These are phyloP conservation scores for Ophiostoma sp. DNA, from an alignment of 2,329 filamentous ascomycete genomes.

Conservation along the genomic window DNA sequence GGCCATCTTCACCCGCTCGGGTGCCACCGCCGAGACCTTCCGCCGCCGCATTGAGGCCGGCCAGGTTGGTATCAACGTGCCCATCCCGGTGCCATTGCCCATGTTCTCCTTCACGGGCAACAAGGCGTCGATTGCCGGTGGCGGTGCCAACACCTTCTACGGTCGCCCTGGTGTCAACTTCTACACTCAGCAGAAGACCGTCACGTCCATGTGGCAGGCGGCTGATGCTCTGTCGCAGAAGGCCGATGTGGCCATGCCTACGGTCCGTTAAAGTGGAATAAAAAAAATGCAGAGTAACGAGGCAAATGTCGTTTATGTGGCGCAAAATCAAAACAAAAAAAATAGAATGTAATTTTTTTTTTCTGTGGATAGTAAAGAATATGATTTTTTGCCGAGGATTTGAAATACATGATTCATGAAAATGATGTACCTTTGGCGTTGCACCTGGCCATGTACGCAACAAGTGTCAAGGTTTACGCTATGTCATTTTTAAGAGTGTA, in stretches of 20 bases:
- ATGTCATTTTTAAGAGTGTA: too few species aligned
- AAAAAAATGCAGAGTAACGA: background rate
- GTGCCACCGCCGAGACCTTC: conserved; percentile 75
- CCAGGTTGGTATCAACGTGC: conserved; percentile 83
- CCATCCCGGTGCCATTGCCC: conserved; percentile 70
- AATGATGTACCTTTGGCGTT: too few species aligned
- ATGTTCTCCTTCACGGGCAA: conserved; percentile 74
- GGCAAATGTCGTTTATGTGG: background rate
- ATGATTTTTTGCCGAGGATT: background rate
- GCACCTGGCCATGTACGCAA: background rate
- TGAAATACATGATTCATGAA: background rate
- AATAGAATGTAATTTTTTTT: background rate
- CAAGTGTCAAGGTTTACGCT: background rate
- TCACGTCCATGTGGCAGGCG: conserved; percentile 85
- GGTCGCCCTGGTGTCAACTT: conserved; percentile 90
- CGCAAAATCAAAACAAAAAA: background rate
- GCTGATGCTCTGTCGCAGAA: conserved; percentile 83
- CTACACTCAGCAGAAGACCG: conserved; percentile 97
- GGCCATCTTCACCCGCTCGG: conserved; percentile 79
- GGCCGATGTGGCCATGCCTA: conserved; percentile 87
- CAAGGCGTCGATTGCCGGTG: conserved; percentile 90
- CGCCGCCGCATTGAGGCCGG: conserved; percentile 79
- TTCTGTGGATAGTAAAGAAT: background rate
- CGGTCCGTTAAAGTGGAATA: conserved; percentile 25
- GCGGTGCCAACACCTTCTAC: conserved; percentile 92